Conservation (phyloP, 306 rosid species). For the Cyamopsis tetragonoloba region DNA sequence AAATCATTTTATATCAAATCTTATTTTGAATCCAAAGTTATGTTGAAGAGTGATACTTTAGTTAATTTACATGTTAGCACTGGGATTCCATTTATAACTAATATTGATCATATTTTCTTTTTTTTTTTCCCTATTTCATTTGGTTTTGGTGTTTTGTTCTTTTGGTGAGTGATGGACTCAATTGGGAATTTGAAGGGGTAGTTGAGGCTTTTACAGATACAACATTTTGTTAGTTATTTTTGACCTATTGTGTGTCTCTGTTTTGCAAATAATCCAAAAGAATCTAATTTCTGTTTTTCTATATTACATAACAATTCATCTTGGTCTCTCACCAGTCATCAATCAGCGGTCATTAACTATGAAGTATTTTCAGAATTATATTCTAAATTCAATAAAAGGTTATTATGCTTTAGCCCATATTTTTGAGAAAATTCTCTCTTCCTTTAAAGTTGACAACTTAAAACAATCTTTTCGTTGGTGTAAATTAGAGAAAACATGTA, state of each 20-base stretch:
- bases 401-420: neutral
- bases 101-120: neutral
- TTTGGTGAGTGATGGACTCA: neutral
- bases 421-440: neutral
- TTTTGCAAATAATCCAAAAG: neutral
- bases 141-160: neutral
- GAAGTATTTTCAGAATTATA: no score
- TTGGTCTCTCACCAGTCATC: neutral
- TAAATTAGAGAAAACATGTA: no score
- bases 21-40: slow-evolving; percentile 51
- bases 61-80: slow-evolving; percentile 20
- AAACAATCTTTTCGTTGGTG: neutral
- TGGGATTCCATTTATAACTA: neutral
- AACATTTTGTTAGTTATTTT: neutral
- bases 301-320: neutral
- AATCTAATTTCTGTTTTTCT: neutral
- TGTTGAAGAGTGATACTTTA: slow-evolving; percentile 26
- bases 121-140: neutral
- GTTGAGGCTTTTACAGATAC: slow-evolving; percentile 1
- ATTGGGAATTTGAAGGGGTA: slow-evolving; percentile 22
- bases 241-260: neutral
- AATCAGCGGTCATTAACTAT: no score
- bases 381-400: no score
- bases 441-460: no score
- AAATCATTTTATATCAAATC: slow-evolving; percentile 20